phyloP scores from a whole-genome alignment of 2,329 filamentous ascomycete genomes.

The Rhinocladiella similis region DNA sequence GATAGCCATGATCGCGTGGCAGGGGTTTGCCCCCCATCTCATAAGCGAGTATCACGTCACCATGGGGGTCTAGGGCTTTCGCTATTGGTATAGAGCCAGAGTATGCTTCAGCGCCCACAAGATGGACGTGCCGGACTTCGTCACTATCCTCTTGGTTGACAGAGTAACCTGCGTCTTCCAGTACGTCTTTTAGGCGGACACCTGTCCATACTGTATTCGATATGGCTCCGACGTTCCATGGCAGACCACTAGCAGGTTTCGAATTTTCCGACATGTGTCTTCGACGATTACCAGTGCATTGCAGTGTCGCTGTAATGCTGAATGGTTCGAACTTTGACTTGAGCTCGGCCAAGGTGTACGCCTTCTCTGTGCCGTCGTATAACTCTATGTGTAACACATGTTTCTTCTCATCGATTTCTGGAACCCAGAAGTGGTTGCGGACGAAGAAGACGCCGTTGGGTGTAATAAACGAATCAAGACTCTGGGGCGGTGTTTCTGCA shows the following conservation, averaged over 20 bases:
- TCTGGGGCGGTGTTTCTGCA: constrained; percentile 57
- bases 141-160: constrained; percentile 38
- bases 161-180: constrained; percentile 56
- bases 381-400: constrained; percentile 58
- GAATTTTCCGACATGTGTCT: constrained; percentile 58
- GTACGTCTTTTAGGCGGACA: constrained; percentile 56
- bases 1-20: constrained; percentile 66
- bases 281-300: constrained; percentile 63
- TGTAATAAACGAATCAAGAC: constrained; percentile 55
- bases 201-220: constrained; percentile 62
- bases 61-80: constrained; percentile 59
- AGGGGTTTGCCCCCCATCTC: constrained; percentile 66
- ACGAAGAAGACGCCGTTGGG: constrained; percentile 60
- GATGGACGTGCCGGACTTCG: constrained; percentile 54
- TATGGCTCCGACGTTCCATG: constrained; percentile 62
- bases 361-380: constrained; percentile 53
- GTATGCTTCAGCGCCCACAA: constrained; percentile 62
- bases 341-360: constrained; percentile 57
- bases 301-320: constrained; percentile 57
- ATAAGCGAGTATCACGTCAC: constrained; percentile 64
- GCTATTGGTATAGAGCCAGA: constrained; percentile 59
- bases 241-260: constrained; percentile 56
- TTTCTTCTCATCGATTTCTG: constrained; percentile 42
- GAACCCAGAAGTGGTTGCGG: constrained; percentile 66
- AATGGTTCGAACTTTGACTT: constrained; percentile 50